phyloP scores from a whole-genome alignment of 2,329 filamentous ascomycete genomes.

The Akanthomyces muscarius region DNA sequence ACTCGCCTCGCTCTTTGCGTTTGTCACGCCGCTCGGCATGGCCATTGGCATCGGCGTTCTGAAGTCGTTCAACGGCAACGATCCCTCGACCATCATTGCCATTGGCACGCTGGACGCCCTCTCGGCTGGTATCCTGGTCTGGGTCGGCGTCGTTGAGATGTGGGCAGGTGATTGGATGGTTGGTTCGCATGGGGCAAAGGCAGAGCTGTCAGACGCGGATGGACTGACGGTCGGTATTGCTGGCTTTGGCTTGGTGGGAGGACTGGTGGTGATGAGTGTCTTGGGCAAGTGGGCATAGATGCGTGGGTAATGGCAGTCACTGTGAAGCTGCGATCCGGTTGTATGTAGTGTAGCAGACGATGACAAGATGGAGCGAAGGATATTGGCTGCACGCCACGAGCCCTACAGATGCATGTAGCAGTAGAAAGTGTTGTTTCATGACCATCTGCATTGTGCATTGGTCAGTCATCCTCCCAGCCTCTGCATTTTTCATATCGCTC shows the following conservation, averaged over 20 bases:
- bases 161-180: constrained; percentile 70
- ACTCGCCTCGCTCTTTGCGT: constrained; percentile 60
- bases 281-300: constrained; percentile 69
- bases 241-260: constrained; percentile 51
- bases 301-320: neutral
- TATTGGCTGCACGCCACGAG: neutral
- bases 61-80: constrained; percentile 68
- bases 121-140: constrained; percentile 72
- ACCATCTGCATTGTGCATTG: too few species aligned
- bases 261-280: constrained; percentile 66
- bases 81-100: constrained; percentile 62
- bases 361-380: neutral
- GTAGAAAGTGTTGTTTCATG: too few species aligned
- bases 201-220: constrained; percentile 51
- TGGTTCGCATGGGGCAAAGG: constrained; percentile 36
- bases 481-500: too few species aligned
- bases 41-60: constrained; percentile 73
- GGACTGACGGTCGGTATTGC: constrained; percentile 46
- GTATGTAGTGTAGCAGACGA: neutral
- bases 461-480: too few species aligned
- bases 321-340: constrained; percentile 4
- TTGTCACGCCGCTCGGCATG: constrained; percentile 76
- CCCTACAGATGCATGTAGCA: too few species aligned
- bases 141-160: constrained; percentile 79
- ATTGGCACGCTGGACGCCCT: constrained; percentile 71